A percentile compares a stretch with the other conserved stretches of the same genome.
Conservation (phyloP, 257 asterid genomes). For the Solanum medicagineum region DNA sequence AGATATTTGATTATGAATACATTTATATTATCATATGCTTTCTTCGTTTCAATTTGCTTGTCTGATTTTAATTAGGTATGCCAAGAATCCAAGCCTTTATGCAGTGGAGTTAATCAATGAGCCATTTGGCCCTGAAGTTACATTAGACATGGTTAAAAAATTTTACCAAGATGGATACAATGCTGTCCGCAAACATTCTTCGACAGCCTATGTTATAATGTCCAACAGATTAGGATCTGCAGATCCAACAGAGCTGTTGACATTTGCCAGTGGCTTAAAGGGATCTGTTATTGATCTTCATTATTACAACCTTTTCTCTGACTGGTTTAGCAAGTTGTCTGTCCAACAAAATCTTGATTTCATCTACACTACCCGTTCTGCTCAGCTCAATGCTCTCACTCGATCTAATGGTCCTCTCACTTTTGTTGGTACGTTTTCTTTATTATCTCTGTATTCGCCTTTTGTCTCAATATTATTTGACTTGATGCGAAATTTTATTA, state of each 20-base stretch:
- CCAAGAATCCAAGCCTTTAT: constrained; percentile 37
- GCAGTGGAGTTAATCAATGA: constrained; percentile 64
- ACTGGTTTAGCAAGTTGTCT: constrained; percentile 8
- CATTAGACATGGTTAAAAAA: constrained; percentile 19
- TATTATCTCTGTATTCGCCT: neutral
- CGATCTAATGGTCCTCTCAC: constrained; percentile 48
- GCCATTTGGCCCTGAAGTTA: constrained; percentile 47
- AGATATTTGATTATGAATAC: neutral
- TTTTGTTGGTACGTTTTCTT: constrained; percentile 34
- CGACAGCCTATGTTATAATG: constrained; percentile 38
- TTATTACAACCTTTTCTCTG: constrained; percentile 40
- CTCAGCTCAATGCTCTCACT: constrained; percentile 20
- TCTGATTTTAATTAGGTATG: constrained; percentile 20
- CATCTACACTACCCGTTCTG: constrained; percentile 23
- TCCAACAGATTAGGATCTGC: constrained; percentile 41
- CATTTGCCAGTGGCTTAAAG: constrained; percentile 27
- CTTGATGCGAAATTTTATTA: too few species aligned
- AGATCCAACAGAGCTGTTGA: constrained; percentile 30
- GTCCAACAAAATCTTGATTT: constrained; percentile 41
- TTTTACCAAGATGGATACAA: constrained; percentile 37
- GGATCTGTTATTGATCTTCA: constrained; percentile 55
- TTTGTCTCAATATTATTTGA: too few species aligned
- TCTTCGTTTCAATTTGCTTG: neutral
- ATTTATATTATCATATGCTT: neutral
- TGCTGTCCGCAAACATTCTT: constrained; percentile 39